phyloP scores from a whole-genome alignment of 306 rosid genomes.

The Prunus kanzakura region DNA sequence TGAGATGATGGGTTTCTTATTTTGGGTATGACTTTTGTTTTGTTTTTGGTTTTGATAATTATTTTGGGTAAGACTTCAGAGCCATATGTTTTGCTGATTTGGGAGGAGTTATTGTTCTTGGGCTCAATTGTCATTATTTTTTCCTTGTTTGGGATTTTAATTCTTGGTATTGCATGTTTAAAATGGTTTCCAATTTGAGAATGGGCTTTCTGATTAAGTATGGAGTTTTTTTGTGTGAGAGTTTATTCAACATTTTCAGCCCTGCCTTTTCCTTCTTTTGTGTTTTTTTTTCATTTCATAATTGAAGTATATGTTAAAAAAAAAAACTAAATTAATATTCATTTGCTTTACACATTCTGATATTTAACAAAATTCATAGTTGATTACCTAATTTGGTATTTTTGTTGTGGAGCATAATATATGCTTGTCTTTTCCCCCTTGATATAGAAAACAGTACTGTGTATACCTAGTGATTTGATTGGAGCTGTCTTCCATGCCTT shows the following conservation, averaged over 20 bases:
- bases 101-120: constrained; percentile 15
- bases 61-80: background rate
- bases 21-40: constrained; percentile 4
- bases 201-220: constrained; percentile 1
- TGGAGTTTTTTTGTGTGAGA: constrained; percentile 7
- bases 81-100: constrained; percentile 11
- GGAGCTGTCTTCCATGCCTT: background rate
- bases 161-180: constrained; percentile 24
- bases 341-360: constrained; percentile 8
- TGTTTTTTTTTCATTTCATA: background rate
- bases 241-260: constrained; percentile 5
- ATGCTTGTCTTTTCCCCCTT: too few species aligned
- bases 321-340: background rate
- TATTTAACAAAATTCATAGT: background rate
- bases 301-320: background rate
- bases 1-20: constrained; percentile 16
- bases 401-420: too few species aligned
- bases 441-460: background rate
- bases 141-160: constrained; percentile 8
- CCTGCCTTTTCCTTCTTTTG: background rate
- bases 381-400: background rate
- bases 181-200: constrained; percentile 22
- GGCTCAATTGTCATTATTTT: background rate
- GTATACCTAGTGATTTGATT: background rate
- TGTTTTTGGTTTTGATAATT: background rate